Evolutionary conservation across 2,329 filamentous ascomycete species (phyloP).

Genomic region (Fusarium paranaense): DNA sequence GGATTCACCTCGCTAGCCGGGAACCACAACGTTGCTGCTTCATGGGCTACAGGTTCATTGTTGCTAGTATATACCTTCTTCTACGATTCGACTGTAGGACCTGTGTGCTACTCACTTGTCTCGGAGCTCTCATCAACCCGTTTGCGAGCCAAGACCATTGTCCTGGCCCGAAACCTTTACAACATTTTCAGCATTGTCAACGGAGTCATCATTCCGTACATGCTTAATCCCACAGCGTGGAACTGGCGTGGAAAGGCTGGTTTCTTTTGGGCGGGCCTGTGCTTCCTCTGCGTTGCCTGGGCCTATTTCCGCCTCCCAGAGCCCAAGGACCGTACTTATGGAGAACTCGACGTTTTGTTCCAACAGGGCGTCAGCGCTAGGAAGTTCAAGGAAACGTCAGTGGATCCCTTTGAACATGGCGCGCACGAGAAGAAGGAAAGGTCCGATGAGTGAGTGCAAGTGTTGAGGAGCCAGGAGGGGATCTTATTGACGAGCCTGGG

Average conservation of each 20-base stretch:
- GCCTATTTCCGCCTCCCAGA: slow-evolving; percentile 42
- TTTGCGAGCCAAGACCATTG: slow-evolving; percentile 49
- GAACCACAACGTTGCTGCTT: slow-evolving; percentile 50
- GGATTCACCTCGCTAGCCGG: slow-evolving; percentile 45
- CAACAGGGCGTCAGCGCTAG: slow-evolving; percentile 10
- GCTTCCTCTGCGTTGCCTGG: slow-evolving; percentile 28
- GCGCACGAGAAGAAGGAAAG: not conserved
- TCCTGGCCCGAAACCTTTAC: slow-evolving; percentile 45
- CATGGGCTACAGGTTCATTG: slow-evolving; percentile 59
- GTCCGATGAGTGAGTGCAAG: not conserved
- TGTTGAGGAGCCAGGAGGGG: not conserved
- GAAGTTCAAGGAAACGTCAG: slow-evolving; percentile 25
- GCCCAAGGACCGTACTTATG: slow-evolving; percentile 40
- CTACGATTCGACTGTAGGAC: slow-evolving; percentile 50
- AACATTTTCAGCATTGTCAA: slow-evolving; percentile 37
- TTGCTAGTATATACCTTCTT: slow-evolving; percentile 55
- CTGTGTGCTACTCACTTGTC: slow-evolving; percentile 79
- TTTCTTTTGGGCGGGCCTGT: slow-evolving; percentile 36
- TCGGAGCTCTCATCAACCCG: slow-evolving; percentile 50
- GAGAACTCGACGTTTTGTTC: slow-evolving; percentile 41
- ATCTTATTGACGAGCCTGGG: not conserved
- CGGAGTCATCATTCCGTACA: slow-evolving; percentile 32
- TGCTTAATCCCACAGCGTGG: slow-evolving; percentile 39
- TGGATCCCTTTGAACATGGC: not conserved
- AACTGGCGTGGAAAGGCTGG: slow-evolving; percentile 40